Base-by-base conservation (phyloP, 2,329 filamentous ascomycete genomes). In the Calonectria naviculata region DNA sequence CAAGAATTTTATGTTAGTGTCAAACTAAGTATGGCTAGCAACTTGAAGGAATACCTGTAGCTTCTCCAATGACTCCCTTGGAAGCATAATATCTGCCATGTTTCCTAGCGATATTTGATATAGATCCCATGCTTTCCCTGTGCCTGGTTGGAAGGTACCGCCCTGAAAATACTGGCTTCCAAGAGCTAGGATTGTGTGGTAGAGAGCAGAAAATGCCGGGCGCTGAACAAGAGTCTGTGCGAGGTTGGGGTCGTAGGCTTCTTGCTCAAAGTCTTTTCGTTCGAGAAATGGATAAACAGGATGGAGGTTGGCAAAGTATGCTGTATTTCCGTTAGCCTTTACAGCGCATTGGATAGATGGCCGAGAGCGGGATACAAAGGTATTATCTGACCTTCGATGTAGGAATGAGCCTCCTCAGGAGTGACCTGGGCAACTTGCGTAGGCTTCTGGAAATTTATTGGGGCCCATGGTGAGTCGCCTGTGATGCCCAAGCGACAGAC, bases 261-360 rank as follows among this genome's bases (percentile, higher is more conserved):
- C 42, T 10, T 17, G 7, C 12, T 54, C 54, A 42, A 70, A 70
- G 5, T 62, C 52, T 7, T 61, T 46, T 44, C 74, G 72, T 56
- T 83, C 78, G 5, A 84, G 74, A 65, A 84, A 84, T 1, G 83
- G 82, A 67, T 83, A 82, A 0, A 83, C 65, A 5, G 81, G 81
- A 66, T 84, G 82, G 2, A 83, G 60, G 24, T 82, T 75, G 5
- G 78, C 69, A 62, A 84, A 84, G 65, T 83, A 84, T 15, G 79
- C 82, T 84, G 21, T 2, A 64, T 38, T 2, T 4, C 0, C 12
- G 58, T 42, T 29, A 19, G 5, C 6, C 3, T 52, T 31, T 29
- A 9, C 13, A n/a, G 12, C 8, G 42, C 19, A 1, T 21, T n/a
- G 7, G 9, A 17, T 26, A 15, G 19, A 21, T 58, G n/a, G 10